phyloP scores from a whole-genome alignment of 768 basidiomycete genomes.

The Naganishia vishniacii region DNA sequence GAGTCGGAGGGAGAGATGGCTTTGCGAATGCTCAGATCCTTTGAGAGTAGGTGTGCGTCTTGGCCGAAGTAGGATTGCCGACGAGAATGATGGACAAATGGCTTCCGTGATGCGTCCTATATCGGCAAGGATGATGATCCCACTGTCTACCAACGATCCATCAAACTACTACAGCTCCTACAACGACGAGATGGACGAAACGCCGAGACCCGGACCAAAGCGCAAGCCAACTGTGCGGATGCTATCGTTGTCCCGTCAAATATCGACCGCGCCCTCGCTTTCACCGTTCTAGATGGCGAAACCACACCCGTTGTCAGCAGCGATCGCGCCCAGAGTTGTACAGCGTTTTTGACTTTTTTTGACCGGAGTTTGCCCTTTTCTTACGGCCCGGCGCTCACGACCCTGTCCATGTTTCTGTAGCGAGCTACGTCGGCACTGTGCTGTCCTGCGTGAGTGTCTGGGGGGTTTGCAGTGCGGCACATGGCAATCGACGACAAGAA shows the following conservation, averaged over 20 bases:
- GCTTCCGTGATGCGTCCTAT: not conserved
- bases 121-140: not conserved
- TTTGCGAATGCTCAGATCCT: not conserved
- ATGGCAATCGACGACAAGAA: too few species aligned
- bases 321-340: not conserved
- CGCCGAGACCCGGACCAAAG: not conserved
- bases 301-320: conserved; percentile 1
- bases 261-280: not conserved
- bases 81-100: not conserved
- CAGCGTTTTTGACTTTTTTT: not conserved
- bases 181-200: not conserved
- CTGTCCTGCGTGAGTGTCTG: too few species aligned
- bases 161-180: not conserved
- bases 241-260: not conserved
- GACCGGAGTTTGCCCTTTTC: not conserved
- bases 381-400: not conserved
- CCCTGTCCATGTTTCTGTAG: too few species aligned
- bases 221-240: not conserved
- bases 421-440: too few species aligned
- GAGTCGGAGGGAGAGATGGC: not conserved
- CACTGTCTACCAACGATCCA: not conserved
- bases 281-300: not conserved
- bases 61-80: not conserved
- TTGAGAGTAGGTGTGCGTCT: not conserved
- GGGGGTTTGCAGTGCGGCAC: too few species aligned